Evolutionary conservation across 257 asterid species (phyloP).

Genomic region (Petunia axillaris): DNA sequence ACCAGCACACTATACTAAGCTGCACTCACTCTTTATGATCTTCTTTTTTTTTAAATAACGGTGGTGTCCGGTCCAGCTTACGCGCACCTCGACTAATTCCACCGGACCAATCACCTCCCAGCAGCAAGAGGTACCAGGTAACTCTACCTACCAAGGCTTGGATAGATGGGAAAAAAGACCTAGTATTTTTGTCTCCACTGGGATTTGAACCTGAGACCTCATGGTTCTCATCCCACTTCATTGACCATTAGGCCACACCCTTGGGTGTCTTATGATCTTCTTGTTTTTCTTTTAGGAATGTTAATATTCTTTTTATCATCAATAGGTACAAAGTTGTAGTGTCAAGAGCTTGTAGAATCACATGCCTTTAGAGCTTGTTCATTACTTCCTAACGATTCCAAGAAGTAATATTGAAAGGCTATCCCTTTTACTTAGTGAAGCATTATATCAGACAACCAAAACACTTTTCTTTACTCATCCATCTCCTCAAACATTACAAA

Average conservation of each 20-base stretch:
- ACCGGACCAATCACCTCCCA: too few relatives aligned
- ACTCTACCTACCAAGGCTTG: too few relatives aligned
- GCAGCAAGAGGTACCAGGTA: too few relatives aligned
- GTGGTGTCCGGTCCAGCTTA: too few relatives aligned
- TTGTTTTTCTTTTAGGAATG: neutral
- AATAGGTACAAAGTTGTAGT: neutral
- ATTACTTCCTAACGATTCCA: neutral
- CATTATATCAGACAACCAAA: neutral
- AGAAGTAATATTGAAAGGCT: neutral
- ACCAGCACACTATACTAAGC: neutral
- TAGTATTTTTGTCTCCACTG: too few relatives aligned
- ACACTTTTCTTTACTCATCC: neutral
- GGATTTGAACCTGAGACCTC: too few relatives aligned
- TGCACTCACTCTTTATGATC: neutral
- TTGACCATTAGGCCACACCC: too few relatives aligned
- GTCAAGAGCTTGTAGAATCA: neutral
- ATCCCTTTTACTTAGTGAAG: neutral
- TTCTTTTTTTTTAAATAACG: too few relatives aligned
- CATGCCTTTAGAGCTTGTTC: neutral
- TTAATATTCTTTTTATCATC: neutral
- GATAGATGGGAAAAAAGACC: too few relatives aligned
- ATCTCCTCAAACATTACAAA: neutral
- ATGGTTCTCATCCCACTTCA: too few relatives aligned
- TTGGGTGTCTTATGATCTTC: neutral
- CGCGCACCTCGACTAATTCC: too few relatives aligned